These are phyloP conservation scores for Termitomyces sp. DNA, from an alignment of 1,284 basidiomycete genomes.

Conservation along the genomic window DNA sequence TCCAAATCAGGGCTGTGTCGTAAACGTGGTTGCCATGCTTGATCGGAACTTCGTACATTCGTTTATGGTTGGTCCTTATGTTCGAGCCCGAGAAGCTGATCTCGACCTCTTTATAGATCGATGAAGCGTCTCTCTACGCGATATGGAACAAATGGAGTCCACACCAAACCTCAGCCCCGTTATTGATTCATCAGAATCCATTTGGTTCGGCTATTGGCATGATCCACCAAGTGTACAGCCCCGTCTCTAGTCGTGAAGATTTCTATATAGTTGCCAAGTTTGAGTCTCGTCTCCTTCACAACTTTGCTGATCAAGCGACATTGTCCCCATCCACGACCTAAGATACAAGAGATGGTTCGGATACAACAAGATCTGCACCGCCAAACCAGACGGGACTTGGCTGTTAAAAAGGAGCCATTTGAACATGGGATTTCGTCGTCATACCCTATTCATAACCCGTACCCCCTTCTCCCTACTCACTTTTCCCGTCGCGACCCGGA, in stretches of 20 bases:
- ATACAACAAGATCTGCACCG: conserved; percentile 33
- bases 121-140: neutral
- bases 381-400: conserved; percentile 33
- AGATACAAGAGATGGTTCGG: conserved; percentile 15
- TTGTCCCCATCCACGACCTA: conserved; percentile 16
- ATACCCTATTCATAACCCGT: conserved; percentile 25
- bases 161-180: neutral
- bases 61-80: conserved; percentile 2
- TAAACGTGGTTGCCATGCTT: neutral
- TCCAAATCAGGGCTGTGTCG: no score
- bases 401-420: conserved; percentile 43
- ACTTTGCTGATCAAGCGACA: conserved; percentile 21
- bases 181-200: conserved; percentile 14
- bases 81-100: neutral
- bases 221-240: conserved; percentile 25
- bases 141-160: neutral
- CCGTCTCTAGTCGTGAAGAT: conserved; percentile 16
- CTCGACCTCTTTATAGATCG: neutral
- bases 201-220: conserved; percentile 9
- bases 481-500: conserved; percentile 28
- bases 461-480: conserved; percentile 18
- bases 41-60: neutral
- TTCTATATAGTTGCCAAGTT: conserved; percentile 25
- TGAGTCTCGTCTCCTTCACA: conserved; percentile 24
- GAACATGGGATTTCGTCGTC: conserved; percentile 34